Evolutionary conservation across 371 early-diverging fungal species (phyloP).

Genomic region (Lichtheimia ramosa): DNA sequence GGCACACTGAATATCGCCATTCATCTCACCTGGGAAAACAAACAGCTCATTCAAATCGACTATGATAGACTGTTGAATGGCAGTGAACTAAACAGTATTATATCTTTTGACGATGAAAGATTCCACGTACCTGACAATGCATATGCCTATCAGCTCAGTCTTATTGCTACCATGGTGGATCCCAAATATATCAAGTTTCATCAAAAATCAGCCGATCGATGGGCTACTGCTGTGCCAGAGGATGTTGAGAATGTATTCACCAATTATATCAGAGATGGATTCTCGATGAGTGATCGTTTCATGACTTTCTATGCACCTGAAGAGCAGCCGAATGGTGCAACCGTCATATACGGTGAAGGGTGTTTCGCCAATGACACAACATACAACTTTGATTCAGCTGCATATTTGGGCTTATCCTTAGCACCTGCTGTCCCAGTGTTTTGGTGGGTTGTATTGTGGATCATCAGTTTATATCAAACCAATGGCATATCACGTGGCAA

Average conservation of each 20-base stretch:
- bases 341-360: background rate
- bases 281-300: background rate
- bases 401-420: conserved; percentile 4
- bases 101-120: no score
- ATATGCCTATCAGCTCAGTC: conserved; percentile 6
- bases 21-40: background rate
- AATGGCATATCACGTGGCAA: conserved; percentile 18
- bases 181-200: background rate
- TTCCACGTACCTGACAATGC: background rate
- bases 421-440: background rate
- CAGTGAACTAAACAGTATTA: no score
- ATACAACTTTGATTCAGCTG: background rate
- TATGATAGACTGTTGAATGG: conserved; percentile 11
- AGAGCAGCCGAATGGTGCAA: background rate
- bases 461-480: conserved; percentile 9
- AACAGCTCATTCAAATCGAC: conserved; percentile 5
- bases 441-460: conserved; percentile 19
- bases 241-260: background rate
- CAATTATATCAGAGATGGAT: background rate
- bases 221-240: background rate
- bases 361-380: background rate
- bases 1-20: background rate
- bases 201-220: background rate
- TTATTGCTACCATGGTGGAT: background rate
- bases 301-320: background rate